phyloP scores from a whole-genome alignment of 2,329 filamentous ascomycete genomes.

The Diaporthe vaccinii region DNA sequence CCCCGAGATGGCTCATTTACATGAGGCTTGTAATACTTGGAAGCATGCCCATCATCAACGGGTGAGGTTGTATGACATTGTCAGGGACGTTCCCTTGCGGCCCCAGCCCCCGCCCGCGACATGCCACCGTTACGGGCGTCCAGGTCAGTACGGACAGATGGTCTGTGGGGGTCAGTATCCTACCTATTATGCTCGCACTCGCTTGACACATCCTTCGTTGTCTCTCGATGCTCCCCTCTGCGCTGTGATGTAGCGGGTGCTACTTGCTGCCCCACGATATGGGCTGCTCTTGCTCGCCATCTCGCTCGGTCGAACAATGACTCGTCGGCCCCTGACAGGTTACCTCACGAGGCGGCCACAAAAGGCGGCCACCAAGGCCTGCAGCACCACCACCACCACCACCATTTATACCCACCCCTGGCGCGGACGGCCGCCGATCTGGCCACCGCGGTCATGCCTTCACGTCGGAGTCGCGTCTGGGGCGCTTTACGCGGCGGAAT shows the following conservation, averaged over 20 bases:
- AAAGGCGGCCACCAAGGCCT: slow-evolving; percentile 17
- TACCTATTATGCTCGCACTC: slow-evolving; percentile 10
- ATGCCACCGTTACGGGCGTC: background rate
- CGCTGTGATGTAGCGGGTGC: background rate
- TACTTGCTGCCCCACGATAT: slow-evolving; percentile 11
- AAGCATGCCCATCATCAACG: background rate
- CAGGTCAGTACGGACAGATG: background rate
- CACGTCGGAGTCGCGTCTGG: slow-evolving; percentile 25
- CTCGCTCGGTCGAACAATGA: slow-evolving; percentile 30
- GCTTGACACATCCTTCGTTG: slow-evolving; percentile 16
- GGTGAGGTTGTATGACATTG: background rate
- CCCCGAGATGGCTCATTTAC: background rate
- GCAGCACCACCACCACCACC: background rate
- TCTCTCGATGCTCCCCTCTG: background rate
- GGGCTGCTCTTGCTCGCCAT: slow-evolving; percentile 8
- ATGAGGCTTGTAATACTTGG: background rate
- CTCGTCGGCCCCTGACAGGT: slow-evolving; percentile 30
- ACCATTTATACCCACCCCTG: slow-evolving; percentile 28
- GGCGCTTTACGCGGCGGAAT: slow-evolving; percentile 26
- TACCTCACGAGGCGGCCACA: slow-evolving; percentile 27
- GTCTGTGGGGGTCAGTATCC: background rate
- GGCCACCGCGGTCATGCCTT: slow-evolving; percentile 2
- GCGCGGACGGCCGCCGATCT: slow-evolving; percentile 27
- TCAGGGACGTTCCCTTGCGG: background rate
- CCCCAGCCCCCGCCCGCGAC: background rate